Evolutionary conservation across 1,284 basidiomycete species (phyloP).

Genomic region (Ustilago esculenta): DNA sequence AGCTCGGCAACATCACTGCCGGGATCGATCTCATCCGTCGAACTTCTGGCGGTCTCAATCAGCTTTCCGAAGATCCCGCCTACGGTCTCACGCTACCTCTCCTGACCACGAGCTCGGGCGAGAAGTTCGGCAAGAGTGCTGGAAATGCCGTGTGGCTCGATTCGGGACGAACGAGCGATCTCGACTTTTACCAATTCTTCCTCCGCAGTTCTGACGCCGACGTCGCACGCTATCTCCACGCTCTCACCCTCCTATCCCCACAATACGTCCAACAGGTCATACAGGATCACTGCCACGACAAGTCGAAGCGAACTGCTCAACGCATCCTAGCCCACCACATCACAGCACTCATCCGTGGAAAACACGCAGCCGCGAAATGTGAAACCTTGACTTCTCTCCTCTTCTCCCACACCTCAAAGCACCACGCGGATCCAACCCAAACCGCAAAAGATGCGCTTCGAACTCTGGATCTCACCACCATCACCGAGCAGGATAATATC

Average conservation of each 20-base stretch:
- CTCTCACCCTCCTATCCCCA: conserved; percentile 82
- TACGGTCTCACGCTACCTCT: conserved; percentile 93
- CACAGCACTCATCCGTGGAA: conserved; percentile 75
- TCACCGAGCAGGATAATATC: not conserved
- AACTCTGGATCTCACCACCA: not conserved
- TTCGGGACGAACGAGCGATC: conserved; percentile 32
- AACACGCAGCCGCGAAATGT: conserved; percentile 67
- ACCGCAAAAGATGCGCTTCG: conserved; percentile 67
- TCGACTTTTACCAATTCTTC: conserved; percentile 79
- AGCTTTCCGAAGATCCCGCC: conserved; percentile 67
- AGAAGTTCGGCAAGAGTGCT: conserved; percentile 97
- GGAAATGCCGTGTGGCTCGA: conserved; percentile 89
- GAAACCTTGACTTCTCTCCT: conserved; percentile 74
- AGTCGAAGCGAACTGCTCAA: conserved; percentile 78
- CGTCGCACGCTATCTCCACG: conserved; percentile 80
- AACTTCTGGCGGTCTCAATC: conserved; percentile 51
- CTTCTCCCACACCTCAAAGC: conserved; percentile 68
- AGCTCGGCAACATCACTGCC: conserved; percentile 97
- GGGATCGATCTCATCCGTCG: conserved; percentile 87
- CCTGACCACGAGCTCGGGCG: conserved; percentile 86
- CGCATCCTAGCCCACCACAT: conserved; percentile 84
- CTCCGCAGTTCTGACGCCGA: conserved; percentile 82
- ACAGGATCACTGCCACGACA: conserved; percentile 72
- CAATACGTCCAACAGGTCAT: conserved; percentile 74
- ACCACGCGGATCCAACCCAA: conserved; percentile 1